Conservation (phyloP, 805 yeast species). For the Torulaspora indica region DNA sequence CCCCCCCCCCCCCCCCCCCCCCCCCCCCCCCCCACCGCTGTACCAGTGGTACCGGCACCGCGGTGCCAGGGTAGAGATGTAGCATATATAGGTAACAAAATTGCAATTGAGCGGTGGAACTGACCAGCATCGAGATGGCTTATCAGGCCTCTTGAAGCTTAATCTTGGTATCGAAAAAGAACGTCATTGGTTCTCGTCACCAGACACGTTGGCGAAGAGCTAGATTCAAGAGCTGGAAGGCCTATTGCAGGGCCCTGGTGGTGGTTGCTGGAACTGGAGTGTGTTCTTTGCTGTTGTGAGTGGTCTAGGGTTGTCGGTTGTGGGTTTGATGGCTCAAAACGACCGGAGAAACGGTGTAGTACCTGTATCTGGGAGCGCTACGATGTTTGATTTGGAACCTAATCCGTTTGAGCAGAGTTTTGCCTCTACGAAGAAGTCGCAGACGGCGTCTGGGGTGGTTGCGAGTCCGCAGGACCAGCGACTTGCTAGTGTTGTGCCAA, state of each 20-base stretch:
- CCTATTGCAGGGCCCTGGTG: not conserved
- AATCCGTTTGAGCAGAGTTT: conserved; percentile 94
- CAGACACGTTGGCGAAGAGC: not conserved
- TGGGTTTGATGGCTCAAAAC: conserved; percentile 9
- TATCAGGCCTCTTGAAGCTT: not conserved
- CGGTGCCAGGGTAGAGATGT: no score
- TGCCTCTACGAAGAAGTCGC: conserved; percentile 47
- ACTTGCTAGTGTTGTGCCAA: not conserved
- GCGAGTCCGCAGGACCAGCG: conserved; percentile 1
- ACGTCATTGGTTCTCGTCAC: not conserved
- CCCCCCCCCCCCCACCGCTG: not conserved
- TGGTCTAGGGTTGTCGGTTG: not conserved
- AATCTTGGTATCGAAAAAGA: conserved; percentile 3
- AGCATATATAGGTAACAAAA: conserved; percentile 2
- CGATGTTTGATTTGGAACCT: conserved; percentile 75
- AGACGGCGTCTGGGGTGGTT: conserved; percentile 1
- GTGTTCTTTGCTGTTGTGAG: not conserved
- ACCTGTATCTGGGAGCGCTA: conserved; percentile 46
- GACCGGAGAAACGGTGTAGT: conserved; percentile 9
- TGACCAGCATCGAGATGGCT: not conserved
- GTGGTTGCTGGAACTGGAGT: not conserved
- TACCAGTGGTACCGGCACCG: no score
- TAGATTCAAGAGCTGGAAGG: not conserved
- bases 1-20: no score
- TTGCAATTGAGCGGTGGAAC: not conserved